Base-by-base conservation (phyloP, 331 rosid genomes). In the Dryas integrifolia region DNA sequence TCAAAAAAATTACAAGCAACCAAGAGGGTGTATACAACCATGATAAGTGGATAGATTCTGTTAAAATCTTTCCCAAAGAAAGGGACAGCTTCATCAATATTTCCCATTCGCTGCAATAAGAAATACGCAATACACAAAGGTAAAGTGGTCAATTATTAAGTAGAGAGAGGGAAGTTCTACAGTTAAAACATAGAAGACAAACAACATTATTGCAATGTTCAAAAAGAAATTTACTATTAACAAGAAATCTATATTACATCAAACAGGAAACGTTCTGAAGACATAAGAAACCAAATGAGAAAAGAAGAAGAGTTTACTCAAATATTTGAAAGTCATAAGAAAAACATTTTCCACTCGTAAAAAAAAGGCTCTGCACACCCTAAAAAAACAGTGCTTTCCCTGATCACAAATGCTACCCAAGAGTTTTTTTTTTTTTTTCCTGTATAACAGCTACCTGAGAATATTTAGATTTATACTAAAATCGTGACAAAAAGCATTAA, bases 1-100 rank as follows among this genome's bases (percentile, higher is more conserved):
- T 89, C 86, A 84, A 91, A 94, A 83, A 91, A 88, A 83, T 91
- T 89, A 89, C 96, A 67, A 24, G 97, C 97, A 58, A 94, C 98
- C 96, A 94, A 81, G 59, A 91, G 74, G 76, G 97, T 91, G 87
- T 94, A 94, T 62, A 94, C 77, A 82, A 91, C 96, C 98, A 94
- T 94, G 64, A 91, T 91, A 72, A 94, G 96, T 35, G 98, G 97
- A 86, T 86, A 94, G 74, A 94, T 91, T 83, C 75, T 86, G 87
- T 86, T 91, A 67, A 94, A 94, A 76, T 73, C 78, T 21, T 84
- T 84, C 70, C 98, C 98, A 79, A 94, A 94, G 81, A 94, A 86
- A 64, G 97, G 98, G 64, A 89, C 96, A 58, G 88, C 92, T 9
- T 82, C 68, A 58, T 91, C 92, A 65, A 94, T 91, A 73, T 84